A percentile compares a stretch with the other conserved stretches of the same genome.
phyloP scores from a whole-genome alignment of 2,329 filamentous ascomycete genomes.

The Ceratocystis lukuohia region DNA sequence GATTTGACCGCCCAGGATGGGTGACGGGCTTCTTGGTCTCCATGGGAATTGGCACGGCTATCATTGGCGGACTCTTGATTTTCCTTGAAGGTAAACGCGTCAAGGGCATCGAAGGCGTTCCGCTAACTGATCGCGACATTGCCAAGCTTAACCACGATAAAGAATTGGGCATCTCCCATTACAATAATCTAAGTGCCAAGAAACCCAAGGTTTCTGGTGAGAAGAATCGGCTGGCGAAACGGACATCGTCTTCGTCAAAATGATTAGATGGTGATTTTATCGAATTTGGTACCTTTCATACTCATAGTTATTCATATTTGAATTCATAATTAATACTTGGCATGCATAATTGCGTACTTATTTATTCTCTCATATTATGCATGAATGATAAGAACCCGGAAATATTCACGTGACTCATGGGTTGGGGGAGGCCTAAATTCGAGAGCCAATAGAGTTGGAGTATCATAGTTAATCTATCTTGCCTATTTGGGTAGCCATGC shows the following conservation, averaged over 20 bases:
- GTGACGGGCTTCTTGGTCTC: constrained; percentile 67
- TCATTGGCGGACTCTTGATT: constrained; percentile 53
- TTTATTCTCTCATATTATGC: neutral
- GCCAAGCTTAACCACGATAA: constrained; percentile 38
- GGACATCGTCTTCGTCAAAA: neutral
- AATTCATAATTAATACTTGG: neutral
- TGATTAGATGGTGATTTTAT: neutral
- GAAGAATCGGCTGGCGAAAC: constrained; percentile 21
- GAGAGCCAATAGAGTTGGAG: no score
- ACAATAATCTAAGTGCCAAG: constrained; percentile 43
- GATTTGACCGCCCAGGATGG: constrained; percentile 64
- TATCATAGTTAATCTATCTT: no score
- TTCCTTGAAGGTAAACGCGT: constrained; percentile 59
- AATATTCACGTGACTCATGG: no score
- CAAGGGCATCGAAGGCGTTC: constrained; percentile 58
- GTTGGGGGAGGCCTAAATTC: no score
- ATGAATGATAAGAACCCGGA: neutral
- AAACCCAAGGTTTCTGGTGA: constrained; percentile 33
- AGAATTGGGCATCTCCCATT: constrained; percentile 44
- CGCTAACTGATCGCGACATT: constrained; percentile 43
- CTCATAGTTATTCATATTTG: neutral
- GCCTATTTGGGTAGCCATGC: no score
- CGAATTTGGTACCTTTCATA: constrained; percentile 7
- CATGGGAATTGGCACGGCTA: constrained; percentile 52
- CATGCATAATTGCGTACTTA: no score